Evolutionary conservation across 176 grass and related monocot genomes (phyloP).

Genomic region (Musa schizocarpa): DNA sequence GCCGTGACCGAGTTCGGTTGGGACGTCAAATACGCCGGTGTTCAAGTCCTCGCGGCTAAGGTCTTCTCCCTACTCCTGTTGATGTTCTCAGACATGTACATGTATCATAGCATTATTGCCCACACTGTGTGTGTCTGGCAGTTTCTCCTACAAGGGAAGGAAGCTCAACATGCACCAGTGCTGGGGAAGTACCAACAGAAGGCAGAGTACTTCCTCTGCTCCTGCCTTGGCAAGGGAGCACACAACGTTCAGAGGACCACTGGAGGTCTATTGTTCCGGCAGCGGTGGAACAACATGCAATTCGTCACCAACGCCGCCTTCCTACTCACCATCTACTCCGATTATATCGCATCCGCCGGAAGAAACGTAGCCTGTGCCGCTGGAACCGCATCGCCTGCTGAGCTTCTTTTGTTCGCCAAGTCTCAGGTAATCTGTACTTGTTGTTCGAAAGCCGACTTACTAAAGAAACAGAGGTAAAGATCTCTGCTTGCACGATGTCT

Average conservation of each 20-base stretch:
- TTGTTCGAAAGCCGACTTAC: too few relatives aligned
- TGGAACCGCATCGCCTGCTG: conserved; percentile 25
- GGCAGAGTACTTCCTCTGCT: conserved; percentile 63
- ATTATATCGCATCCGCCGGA: conserved; percentile 34
- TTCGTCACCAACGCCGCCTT: conserved; percentile 73
- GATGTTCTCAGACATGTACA: background rate
- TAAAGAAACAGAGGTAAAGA: too few relatives aligned
- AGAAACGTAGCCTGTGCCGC: conserved; percentile 27
- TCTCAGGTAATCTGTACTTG: conserved; percentile 31
- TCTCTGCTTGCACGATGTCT: too few relatives aligned
- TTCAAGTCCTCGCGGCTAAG: conserved; percentile 63
- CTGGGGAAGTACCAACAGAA: conserved; percentile 59
- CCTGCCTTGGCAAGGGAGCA: conserved; percentile 52
- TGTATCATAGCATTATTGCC: background rate
- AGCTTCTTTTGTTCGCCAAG: conserved; percentile 49
- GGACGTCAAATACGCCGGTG: conserved; percentile 86
- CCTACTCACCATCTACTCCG: conserved; percentile 59
- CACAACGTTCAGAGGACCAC: conserved; percentile 46
- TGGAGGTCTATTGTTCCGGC: conserved; percentile 57
- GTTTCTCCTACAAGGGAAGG: conserved; percentile 45
- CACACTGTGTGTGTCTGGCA: conserved; percentile 2
- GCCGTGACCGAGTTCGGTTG: conserved; percentile 57
- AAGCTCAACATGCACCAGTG: conserved; percentile 27
- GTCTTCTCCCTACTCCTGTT: background rate
- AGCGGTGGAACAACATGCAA: conserved; percentile 85